Base-by-base conservation (phyloP, 2,329 filamentous ascomycete genomes). In the Aspergillus spinulosporus region DNA sequence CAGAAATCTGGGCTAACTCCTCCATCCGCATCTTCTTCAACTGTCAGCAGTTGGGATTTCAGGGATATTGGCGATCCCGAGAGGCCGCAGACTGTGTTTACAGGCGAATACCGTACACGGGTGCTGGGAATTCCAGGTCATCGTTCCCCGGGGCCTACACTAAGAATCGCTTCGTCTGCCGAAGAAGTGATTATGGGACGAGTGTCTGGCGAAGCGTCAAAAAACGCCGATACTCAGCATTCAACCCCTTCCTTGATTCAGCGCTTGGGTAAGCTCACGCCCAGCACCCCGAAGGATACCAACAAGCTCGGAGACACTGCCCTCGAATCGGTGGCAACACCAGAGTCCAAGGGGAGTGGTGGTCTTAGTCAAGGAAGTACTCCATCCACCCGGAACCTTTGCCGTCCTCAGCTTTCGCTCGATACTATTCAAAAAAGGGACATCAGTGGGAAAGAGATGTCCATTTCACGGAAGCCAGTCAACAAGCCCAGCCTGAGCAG, bases 31-130 rank as follows among this genome's bases (percentile, higher is more conserved):
- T 59, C 56, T 9, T 58, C 58, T 32, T 59, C 58, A 9, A 50
- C 57, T 14, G 9, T 28, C 1, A 51, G 51, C 31, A 49, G 46
- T 9, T 61, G 57, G 56, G 54, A 55, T 15, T 55, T 64, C 6
- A 68, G 63, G 28, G 69, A 70, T 42, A 68, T 61, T 3, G 68
- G 73, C 5, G 71, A 74, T 44, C 65, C 74, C 8, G 74, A 77
- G 21, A 56, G 52, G 14, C 62, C 59, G 2, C 37, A 52, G 21
- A 60, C 54, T 44, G 55, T 60, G 7, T 61, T 65, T 40, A 68
- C 64, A 34, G 67, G 68, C 5, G 62, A 69, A 34, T 67, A 65
- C 52, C 60, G 61, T 12, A 58, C 52, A 8, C 61, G 57, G 29
- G 46, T 14, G 3, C 43, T 57, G 7, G 32, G 49, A 5, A 49